phyloP scores from a whole-genome alignment of 2,329 filamentous ascomycete species.

The Elsinoe ampelina region DNA sequence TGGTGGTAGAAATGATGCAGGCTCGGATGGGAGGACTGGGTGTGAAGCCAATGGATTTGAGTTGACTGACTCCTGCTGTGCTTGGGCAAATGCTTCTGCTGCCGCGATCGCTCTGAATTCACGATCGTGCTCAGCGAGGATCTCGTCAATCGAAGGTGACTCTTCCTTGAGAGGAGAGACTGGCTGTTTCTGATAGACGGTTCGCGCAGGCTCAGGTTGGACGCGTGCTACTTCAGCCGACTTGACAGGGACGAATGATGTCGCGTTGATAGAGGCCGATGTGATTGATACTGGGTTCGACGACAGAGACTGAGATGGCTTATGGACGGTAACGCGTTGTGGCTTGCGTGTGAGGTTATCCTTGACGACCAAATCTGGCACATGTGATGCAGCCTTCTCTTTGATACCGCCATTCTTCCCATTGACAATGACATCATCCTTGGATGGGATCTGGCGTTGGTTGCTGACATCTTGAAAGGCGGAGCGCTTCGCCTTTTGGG shows the following conservation, averaged over 20 bases:
- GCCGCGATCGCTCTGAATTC: background rate
- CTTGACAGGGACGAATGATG: conserved; percentile 13
- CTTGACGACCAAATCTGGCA: conserved; percentile 26
- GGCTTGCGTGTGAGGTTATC: conserved; percentile 22
- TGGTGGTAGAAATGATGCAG: conserved; percentile 1
- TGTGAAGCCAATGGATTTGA: background rate
- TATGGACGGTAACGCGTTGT: conserved; percentile 9
- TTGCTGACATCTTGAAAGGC: conserved; percentile 81
- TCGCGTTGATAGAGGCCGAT: conserved; percentile 11
- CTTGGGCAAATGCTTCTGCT: conserved; percentile 1
- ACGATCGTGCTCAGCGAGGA: conserved; percentile 9
- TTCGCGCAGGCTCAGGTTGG: conserved; percentile 34
- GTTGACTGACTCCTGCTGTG: background rate
- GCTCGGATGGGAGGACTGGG: background rate
- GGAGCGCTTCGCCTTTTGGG: conserved; percentile 62
- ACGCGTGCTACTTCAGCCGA: conserved; percentile 12
- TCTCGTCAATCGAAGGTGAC: conserved; percentile 27
- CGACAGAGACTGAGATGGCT: conserved; percentile 17
- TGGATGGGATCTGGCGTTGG: conserved; percentile 37
- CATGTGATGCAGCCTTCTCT: conserved; percentile 22
- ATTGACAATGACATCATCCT: conserved; percentile 48
- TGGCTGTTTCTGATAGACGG: conserved; percentile 43
- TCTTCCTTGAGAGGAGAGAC: conserved; percentile 48
- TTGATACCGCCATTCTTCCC: conserved; percentile 37
- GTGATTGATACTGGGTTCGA: conserved; percentile 49